Evolutionary conservation across 768 basidiomycete genomes (phyloP).

Genomic region (Leccinum disarticulatum): DNA sequence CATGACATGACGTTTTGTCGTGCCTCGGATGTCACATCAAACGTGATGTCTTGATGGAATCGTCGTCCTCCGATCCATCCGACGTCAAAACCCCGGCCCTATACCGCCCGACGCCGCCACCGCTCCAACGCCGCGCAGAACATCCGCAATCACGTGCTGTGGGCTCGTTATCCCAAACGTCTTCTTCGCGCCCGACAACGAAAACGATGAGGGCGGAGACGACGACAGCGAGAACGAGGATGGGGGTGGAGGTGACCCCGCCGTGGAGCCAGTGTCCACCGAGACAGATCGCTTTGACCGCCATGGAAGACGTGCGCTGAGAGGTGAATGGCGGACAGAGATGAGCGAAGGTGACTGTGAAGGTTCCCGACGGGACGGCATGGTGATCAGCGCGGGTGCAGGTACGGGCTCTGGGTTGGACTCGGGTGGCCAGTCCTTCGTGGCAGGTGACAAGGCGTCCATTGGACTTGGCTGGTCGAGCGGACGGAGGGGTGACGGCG

Average conservation of each 20-base stretch:
- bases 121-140: slow-evolving; percentile 45
- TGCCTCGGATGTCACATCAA: background rate
- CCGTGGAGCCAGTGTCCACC: background rate
- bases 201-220: slow-evolving; percentile 4
- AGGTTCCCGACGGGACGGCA: background rate
- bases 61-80: background rate
- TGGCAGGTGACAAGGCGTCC: background rate
- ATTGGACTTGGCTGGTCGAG: slow-evolving; percentile 8
- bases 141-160: slow-evolving; percentile 34
- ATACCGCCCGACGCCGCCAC: slow-evolving; percentile 22
- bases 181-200: slow-evolving; percentile 12
- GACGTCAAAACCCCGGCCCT: background rate
- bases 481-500: slow-evolving; percentile 11
- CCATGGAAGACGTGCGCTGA: slow-evolving; percentile 6
- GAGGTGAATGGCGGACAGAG: slow-evolving; percentile 4
- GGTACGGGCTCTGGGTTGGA: background rate
- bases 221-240: background rate
- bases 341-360: background rate
- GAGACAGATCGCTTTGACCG: slow-evolving; percentile 11
- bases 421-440: background rate
- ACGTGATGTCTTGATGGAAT: background rate
- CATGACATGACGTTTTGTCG: background rate
- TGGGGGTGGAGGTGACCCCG: background rate
- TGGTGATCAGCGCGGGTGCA: background rate
- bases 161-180: slow-evolving; percentile 17